A percentile compares a stretch with the other conserved stretches of the same genome.
Evolutionary conservation across 768 basidiomycete species (phyloP).

Genomic region (Leccinum ochraceum): DNA sequence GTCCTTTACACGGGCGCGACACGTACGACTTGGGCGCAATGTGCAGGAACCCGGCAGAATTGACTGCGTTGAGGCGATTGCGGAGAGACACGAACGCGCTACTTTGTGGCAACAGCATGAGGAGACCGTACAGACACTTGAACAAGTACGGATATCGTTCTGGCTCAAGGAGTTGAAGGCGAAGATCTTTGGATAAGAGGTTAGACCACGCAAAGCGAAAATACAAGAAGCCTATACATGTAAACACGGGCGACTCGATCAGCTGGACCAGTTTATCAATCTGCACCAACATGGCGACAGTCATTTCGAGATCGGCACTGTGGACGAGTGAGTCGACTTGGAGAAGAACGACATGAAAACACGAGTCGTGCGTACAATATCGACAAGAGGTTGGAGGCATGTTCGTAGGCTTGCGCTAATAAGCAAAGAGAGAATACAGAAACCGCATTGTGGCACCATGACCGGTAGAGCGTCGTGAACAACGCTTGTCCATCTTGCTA

Average conservation of each 20-base stretch:
- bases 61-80: slow-evolving; percentile 92
- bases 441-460: slow-evolving; percentile 99
- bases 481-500: slow-evolving; percentile 95
- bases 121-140: slow-evolving; percentile 95
- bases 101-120: slow-evolving; percentile 97
- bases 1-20: not conserved
- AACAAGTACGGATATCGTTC: slow-evolving; percentile 95
- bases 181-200: slow-evolving; percentile 53
- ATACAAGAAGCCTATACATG: slow-evolving; percentile 59
- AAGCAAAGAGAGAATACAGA: slow-evolving; percentile 95
- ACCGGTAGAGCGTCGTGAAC: slow-evolving; percentile 91
- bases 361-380: slow-evolving; percentile 70
- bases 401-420: slow-evolving; percentile 97
- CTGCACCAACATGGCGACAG: slow-evolving; percentile 91
- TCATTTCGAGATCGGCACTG: slow-evolving; percentile 96
- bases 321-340: slow-evolving; percentile 3
- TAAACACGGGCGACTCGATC: slow-evolving; percentile 98
- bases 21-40: slow-evolving; percentile 84
- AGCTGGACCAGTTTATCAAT: slow-evolving; percentile 97
- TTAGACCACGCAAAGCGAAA: not conserved
- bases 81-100: slow-evolving; percentile 93
- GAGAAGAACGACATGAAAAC: not conserved
- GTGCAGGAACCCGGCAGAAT: slow-evolving; percentile 91
- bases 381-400: slow-evolving; percentile 92
- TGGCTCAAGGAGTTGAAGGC: slow-evolving; percentile 93